phyloP scores from a whole-genome alignment of 768 basidiomycete genomes.

The Clitopilus passeckerianus region DNA sequence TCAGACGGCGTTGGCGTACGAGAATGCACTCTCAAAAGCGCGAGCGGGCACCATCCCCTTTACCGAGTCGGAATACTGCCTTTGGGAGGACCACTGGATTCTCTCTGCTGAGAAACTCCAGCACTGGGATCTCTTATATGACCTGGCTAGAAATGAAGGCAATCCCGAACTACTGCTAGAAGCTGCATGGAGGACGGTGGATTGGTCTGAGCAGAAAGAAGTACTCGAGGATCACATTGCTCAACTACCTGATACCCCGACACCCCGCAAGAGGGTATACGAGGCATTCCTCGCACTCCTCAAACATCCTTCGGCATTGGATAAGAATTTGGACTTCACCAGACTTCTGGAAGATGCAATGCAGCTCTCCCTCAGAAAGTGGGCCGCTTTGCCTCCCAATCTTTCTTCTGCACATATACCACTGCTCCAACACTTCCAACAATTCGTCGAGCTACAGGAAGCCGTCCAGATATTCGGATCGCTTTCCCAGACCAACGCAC shows the following conservation, averaged over 20 bases:
- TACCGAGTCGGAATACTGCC: slow-evolving; percentile 90
- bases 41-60: slow-evolving; percentile 80
- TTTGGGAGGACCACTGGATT: slow-evolving; percentile 99
- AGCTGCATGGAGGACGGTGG: slow-evolving; percentile 90
- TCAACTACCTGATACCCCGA: slow-evolving; percentile 79
- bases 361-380: slow-evolving; percentile 94
- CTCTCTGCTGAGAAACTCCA: slow-evolving; percentile 93
- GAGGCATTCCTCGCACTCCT: slow-evolving; percentile 91
- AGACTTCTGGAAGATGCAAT: slow-evolving; percentile 91
- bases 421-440: slow-evolving; percentile 95
- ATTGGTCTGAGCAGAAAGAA: slow-evolving; percentile 84
- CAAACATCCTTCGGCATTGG: slow-evolving; percentile 74
- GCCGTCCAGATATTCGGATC: slow-evolving; percentile 93
- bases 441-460: slow-evolving; percentile 96
- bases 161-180: slow-evolving; percentile 93
- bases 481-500: slow-evolving; percentile 77
- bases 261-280: slow-evolving; percentile 95
- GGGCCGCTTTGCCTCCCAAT: slow-evolving; percentile 83
- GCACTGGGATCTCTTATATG: slow-evolving; percentile 94
- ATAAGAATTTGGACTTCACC: slow-evolving; percentile 86
- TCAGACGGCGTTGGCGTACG: slow-evolving; percentile 83
- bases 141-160: slow-evolving; percentile 82
- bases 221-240: slow-evolving; percentile 76
- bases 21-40: slow-evolving; percentile 83
- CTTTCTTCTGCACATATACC: slow-evolving; percentile 93